Conservation (phyloP, 495 filamentous ascomycete species). For the Durotheca rogersii region DNA sequence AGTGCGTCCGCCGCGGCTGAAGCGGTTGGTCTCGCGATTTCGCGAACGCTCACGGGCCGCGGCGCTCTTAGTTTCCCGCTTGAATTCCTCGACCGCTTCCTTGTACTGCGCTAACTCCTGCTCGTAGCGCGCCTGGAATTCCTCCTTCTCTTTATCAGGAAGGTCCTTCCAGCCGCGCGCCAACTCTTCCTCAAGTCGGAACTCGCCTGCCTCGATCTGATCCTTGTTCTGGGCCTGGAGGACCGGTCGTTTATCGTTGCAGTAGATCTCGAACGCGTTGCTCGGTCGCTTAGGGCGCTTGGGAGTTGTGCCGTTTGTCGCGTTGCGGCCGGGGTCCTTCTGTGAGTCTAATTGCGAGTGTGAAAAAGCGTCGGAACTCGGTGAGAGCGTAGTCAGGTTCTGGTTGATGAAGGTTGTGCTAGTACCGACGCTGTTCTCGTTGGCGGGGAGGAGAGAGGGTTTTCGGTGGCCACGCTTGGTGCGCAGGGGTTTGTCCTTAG, state of each 20-base stretch:
- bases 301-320: slow-evolving; percentile 26
- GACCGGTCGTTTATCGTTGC: slow-evolving; percentile 44
- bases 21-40: slow-evolving; percentile 19
- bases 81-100: slow-evolving; percentile 39
- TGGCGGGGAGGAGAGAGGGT: slow-evolving; percentile 45
- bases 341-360: slow-evolving; percentile 37
- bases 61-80: slow-evolving; percentile 36
- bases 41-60: slow-evolving; percentile 37
- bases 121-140: slow-evolving; percentile 46
- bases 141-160: slow-evolving; percentile 45
- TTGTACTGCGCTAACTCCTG: slow-evolving; percentile 43
- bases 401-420: slow-evolving; percentile 47
- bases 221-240: slow-evolving; percentile 42
- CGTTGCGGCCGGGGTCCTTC: slow-evolving; percentile 29
- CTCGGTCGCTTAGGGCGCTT: slow-evolving; percentile 45
- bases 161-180: slow-evolving; percentile 53
- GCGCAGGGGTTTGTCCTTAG: slow-evolving; percentile 86
- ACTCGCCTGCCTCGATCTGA: slow-evolving; percentile 39
- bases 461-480: slow-evolving; percentile 75
- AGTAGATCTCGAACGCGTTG: slow-evolving; percentile 55
- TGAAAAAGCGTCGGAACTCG: slow-evolving; percentile 49
- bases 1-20: slow-evolving; percentile 23
- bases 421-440: slow-evolving; percentile 32
- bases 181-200: slow-evolving; percentile 47
- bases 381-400: slow-evolving; percentile 46